Base-by-base conservation (phyloP, 345 rosid species). In the Populus ilicifolia region DNA sequence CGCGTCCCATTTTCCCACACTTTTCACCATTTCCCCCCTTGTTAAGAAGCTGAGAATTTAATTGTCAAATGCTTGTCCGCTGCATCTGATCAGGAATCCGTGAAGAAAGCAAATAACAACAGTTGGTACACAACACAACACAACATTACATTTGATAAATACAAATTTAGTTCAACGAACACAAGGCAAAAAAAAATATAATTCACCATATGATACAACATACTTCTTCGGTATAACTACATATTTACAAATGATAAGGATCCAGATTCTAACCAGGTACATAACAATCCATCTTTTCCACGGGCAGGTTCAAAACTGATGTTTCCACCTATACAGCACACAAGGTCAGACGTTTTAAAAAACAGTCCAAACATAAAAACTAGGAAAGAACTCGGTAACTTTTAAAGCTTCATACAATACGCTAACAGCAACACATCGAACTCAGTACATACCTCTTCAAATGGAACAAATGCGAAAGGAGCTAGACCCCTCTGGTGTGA, bases 241-340 rank as follows among this genome's bases (percentile, higher is more conserved):
- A 39, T 67, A 67, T 72, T 16, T 29, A 56, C 73, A 79, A 68
- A 56, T 43, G 8, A 67, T 8, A 50, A 4, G n/a, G 25, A 39
- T 13, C 62, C 69, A 30, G 62, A 8, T 41, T 10, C 78, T 44
- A 95, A 46, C 98, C 98, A 36, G 99, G 88, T 27, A 91, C 92
- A 70, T 83, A 93, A 83, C 87, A 93, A 84, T 95, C 98, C 99
- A 95, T 95, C 87, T 95, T 91, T 46, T 95, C 99, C 68, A 94
- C 96, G 0, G 97, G 97, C 41, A 95, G 91, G 84, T 95, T 95
- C 78, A 93, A 78, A 61, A 90, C 94, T 10, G 96, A 89, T 75
- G 86, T 86, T 21, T 93, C 99, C 72, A 86, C 98, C 99, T 92
- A 20, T 38, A 43, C 52, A 59, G 2, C 23, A 73, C 20, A 27